Base-by-base conservation (phyloP, 768 basidiomycete species). In the Tricholoma sp. region DNA sequence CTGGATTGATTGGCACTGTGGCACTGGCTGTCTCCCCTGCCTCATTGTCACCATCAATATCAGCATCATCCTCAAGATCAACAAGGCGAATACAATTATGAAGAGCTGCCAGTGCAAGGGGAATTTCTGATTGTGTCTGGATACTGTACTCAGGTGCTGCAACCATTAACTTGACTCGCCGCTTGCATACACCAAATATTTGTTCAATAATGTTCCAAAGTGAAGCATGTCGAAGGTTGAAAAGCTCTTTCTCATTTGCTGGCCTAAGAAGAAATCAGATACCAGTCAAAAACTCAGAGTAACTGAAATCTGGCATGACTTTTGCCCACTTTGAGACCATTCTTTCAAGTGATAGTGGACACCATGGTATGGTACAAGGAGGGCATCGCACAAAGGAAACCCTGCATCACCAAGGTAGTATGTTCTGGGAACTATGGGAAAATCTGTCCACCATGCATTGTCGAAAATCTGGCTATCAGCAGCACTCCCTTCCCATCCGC, bases 401-500 rank as follows among this genome's bases (percentile, higher is more conserved):
- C 75, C 74, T 29, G 71, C 73, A 69, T 75, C 69, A 16, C 63
- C 74, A 57, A 77, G 63, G 50, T 71, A 72, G 41, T 65, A 76
- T 43, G 67, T 68, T 5, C 70, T 71, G 6, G 55, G 41, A 3
- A 72, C 67, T 35, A 78, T 71, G 0, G 34, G 39, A 29, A 78
- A 65, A 57, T 71, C 69, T 7, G 51, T 39, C 0, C 56, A 1
- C 2, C 62, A 60, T 3, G 73, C 69, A 63, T 72, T 47, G 4
- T 66, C 39, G 61, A 64, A 78, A 18, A 77, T 63, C 0, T 59
- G 56, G 12, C 67, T 61, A 69, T 79, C 73, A 2, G 74, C 64
- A 6, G 66, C 66, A 34, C 68, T 71, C 0, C 76, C 76, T 47
- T 80, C 76, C 70, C 72, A 78, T 1, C 76, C 75, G 57, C 65